Percentiles rank a stretch among this genome's conserved stretches.
Conservation (phyloP, 2,329 filamentous ascomycete species). For the Hymenoscyphus infarciens region DNA sequence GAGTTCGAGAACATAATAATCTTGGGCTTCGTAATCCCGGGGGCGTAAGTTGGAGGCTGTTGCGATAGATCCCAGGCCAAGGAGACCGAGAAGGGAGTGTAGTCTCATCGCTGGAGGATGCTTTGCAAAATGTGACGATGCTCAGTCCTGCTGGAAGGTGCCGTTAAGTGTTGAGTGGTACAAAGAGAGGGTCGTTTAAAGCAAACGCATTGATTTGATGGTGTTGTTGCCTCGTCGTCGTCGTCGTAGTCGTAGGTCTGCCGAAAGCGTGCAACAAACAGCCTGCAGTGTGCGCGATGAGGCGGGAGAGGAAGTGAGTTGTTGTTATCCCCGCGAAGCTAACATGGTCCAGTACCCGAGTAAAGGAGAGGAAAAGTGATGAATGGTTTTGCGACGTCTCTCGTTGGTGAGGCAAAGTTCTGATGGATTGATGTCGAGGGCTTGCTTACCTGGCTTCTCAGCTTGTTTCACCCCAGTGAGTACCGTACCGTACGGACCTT, state of each 20-base stretch:
- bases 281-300: no score
- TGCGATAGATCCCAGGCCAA: slow-evolving; percentile 48
- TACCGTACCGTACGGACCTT: background rate
- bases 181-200: background rate
- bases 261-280: background rate
- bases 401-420: background rate
- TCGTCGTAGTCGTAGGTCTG: background rate
- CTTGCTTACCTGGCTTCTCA: slow-evolving; percentile 3
- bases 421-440: background rate
- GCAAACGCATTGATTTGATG: slow-evolving; percentile 1
- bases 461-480: background rate
- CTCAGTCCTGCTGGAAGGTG: slow-evolving; percentile 6
- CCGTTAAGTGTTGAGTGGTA: background rate
- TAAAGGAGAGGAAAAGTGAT: background rate
- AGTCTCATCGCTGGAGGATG: slow-evolving; percentile 32
- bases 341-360: background rate
- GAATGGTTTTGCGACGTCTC: background rate
- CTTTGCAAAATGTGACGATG: background rate
- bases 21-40: slow-evolving; percentile 74
- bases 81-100: slow-evolving; percentile 49
- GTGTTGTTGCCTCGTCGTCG: background rate
- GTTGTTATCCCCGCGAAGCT: background rate
- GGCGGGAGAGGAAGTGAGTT: background rate
- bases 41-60: slow-evolving; percentile 47
- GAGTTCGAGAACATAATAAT: slow-evolving; percentile 92